Conservation (phyloP, 2,329 filamentous ascomycete species). For the Westerdykella aurantiaca region DNA sequence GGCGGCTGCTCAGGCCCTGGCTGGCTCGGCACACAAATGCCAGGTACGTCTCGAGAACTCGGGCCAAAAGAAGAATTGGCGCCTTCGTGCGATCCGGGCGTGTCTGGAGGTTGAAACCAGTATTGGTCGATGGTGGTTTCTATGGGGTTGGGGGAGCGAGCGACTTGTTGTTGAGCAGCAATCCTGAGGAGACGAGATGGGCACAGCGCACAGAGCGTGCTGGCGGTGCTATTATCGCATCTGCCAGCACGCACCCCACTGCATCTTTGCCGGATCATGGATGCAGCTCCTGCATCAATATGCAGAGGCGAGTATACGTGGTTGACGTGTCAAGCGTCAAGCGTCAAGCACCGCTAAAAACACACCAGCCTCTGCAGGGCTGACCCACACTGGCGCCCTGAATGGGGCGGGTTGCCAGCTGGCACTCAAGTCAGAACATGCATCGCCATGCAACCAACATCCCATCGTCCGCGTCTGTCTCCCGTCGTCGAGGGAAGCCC, state of each 20-base stretch:
- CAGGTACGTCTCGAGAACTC: constrained; percentile 13
- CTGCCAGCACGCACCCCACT: constrained; percentile 3
- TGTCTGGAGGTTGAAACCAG: not conserved
- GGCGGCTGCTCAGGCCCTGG: constrained; percentile 23
- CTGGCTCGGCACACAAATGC: constrained; percentile 15
- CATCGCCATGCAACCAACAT: constrained; percentile 10
- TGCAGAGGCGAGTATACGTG: constrained; percentile 35
- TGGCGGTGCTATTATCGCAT: constrained; percentile 31
- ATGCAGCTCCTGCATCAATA: constrained; percentile 38
- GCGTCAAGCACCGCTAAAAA: constrained; percentile 31
- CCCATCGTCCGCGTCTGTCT: constrained; percentile 13
- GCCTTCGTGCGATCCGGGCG: not conserved
- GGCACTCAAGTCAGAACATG: constrained; percentile 23
- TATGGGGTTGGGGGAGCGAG: constrained; percentile 10
- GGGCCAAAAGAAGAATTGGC: not conserved
- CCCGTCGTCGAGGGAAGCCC: constrained; percentile 11
- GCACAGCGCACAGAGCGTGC: constrained; percentile 15
- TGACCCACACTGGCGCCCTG: constrained; percentile 17
- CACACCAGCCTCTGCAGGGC: constrained; percentile 26
- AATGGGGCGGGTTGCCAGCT: constrained; percentile 34
- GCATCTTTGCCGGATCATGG: constrained; percentile 28
- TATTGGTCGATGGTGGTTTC: constrained; percentile 8
- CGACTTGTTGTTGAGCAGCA: constrained; percentile 15
- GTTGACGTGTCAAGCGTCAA: constrained; percentile 35
- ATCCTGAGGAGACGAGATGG: constrained; percentile 8